Conservation (phyloP, 345 rosid genomes). For the Noccaea bulbosa region DNA sequence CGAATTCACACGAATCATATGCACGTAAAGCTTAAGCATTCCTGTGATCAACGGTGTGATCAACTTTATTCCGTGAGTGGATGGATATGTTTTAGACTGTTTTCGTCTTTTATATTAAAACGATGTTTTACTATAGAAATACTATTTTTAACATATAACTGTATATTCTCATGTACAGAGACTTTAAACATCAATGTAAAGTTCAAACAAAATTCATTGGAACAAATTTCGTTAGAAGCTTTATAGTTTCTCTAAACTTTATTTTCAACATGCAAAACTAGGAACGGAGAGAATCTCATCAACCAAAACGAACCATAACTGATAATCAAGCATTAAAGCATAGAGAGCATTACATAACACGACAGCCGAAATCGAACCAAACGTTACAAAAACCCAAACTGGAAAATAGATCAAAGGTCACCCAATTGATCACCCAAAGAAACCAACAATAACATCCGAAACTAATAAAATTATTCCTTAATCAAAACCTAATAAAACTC, state of each 20-base stretch:
- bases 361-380: conserved; percentile 17
- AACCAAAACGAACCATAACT: neutral
- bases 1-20: neutral
- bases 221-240: neutral
- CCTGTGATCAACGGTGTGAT: neutral
- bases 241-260: neutral
- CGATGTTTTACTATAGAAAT: no score
- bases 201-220: neutral
- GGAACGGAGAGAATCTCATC: neutral
- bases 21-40: neutral
- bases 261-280: conserved; percentile 16
- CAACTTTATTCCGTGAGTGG: no score
- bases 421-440: conserved; percentile 17
- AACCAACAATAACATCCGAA: conserved; percentile 17
- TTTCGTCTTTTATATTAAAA: no score
- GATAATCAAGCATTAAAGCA: conserved; percentile 17
- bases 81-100: no score
- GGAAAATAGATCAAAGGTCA: conserved; percentile 28
- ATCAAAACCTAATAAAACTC: conserved; percentile 16
- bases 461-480: conserved; percentile 22
- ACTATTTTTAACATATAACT: no score
- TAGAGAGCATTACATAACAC: conserved; percentile 32
- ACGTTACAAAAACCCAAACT: conserved; percentile 11
- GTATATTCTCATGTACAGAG: neutral
- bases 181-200: neutral